A percentile compares a stretch with the other conserved stretches of the same genome.
Conservation (phyloP, 352 stramenopile genomes). For the Phytophthora sansomeana region DNA sequence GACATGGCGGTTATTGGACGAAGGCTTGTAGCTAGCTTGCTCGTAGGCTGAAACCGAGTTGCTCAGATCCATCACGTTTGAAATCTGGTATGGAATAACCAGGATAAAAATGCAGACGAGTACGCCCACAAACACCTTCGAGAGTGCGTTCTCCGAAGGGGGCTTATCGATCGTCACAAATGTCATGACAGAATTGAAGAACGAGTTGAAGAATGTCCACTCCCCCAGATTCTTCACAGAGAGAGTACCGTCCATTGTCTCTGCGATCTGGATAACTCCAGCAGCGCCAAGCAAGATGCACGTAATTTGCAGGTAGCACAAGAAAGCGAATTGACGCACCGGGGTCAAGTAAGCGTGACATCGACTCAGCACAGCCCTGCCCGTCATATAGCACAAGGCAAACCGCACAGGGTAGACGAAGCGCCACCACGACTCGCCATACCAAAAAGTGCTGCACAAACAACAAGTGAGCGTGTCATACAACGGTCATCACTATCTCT, state of each 20-base stretch:
- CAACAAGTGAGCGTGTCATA: neutral
- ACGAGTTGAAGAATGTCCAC: conserved; percentile 91
- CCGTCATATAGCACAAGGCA: conserved; percentile 83
- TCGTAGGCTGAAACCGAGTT: conserved; percentile 81
- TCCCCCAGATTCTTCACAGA: conserved; percentile 70
- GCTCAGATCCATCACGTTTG: conserved; percentile 81
- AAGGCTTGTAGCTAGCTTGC: conserved; percentile 75
- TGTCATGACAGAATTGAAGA: conserved; percentile 90
- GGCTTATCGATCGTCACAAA: conserved; percentile 90
- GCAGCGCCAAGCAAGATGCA: conserved; percentile 80
- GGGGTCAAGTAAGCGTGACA: conserved; percentile 85
- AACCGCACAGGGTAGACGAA: conserved; percentile 89
- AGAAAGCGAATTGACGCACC: conserved; percentile 78
- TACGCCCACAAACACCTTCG: conserved; percentile 83
- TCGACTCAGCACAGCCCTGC: conserved; percentile 76
- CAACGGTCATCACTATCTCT: neutral
- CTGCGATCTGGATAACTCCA: conserved; percentile 86
- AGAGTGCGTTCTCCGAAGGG: conserved; percentile 81
- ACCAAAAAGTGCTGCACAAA: conserved; percentile 75
- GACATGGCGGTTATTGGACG: conserved; percentile 67
- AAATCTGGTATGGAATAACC: conserved; percentile 88
- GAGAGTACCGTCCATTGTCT: conserved; percentile 71
- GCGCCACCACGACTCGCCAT: conserved; percentile 75
- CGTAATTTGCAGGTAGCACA: conserved; percentile 86
- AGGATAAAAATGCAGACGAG: conserved; percentile 88